A percentile compares a stretch with the other conserved stretches of the same genome.
Conservation (phyloP, 495 filamentous ascomycete species). For the Aspergillus sclerotiicarbonarius region DNA sequence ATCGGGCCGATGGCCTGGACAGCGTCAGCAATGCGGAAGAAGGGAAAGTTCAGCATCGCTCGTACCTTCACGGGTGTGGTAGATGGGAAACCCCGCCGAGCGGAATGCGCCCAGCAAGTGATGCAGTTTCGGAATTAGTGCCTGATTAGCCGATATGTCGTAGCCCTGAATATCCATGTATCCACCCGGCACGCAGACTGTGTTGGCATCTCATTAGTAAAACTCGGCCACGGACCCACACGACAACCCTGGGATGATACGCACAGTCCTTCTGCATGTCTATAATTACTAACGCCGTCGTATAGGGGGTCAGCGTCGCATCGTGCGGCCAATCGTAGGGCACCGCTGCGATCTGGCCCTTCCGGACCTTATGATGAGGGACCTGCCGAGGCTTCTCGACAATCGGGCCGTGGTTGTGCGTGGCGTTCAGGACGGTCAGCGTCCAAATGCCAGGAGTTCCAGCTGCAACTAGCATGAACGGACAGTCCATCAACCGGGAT, state of each 20-base stretch:
- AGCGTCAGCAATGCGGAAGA: constrained; percentile 16
- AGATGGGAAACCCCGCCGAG: constrained; percentile 56
- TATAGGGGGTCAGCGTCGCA: constrained; percentile 51
- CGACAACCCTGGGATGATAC: constrained; percentile 16
- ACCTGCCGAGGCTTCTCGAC: constrained; percentile 41
- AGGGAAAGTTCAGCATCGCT: background rate
- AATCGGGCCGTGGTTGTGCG: constrained; percentile 47
- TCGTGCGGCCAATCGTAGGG: constrained; percentile 68
- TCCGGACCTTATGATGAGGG: constrained; percentile 45
- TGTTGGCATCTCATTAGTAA: constrained; percentile 2
- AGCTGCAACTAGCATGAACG: constrained; percentile 47
- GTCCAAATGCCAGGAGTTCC: constrained; percentile 47
- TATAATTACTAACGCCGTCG: constrained; percentile 65
- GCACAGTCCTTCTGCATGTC: constrained; percentile 73
- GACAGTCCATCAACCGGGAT: constrained; percentile 48
- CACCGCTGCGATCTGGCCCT: constrained; percentile 45
- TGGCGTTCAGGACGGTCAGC: constrained; percentile 42
- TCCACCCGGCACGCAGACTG: constrained; percentile 58
- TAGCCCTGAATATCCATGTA: constrained; percentile 62
- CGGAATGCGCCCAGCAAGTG: constrained; percentile 58
- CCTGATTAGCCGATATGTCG: constrained; percentile 49
- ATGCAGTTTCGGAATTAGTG: constrained; percentile 54
- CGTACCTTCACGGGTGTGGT: constrained; percentile 62
- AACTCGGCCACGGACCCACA: background rate
- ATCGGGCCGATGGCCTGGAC: constrained; percentile 59